Conservation (phyloP, 306 rosid genomes). For the Adenanthera pavonina region DNA sequence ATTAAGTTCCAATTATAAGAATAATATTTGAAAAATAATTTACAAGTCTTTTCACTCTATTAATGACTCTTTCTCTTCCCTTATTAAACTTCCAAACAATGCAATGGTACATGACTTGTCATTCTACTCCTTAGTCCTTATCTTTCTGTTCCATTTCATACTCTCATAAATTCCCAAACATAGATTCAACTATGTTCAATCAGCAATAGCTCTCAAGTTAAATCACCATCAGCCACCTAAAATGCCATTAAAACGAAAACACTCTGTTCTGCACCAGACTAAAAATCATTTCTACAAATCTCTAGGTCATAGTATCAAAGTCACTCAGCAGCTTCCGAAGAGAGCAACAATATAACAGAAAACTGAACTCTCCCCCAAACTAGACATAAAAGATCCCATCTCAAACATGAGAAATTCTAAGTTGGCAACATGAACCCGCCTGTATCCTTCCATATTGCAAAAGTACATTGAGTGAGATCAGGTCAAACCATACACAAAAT, state of each 20-base stretch:
- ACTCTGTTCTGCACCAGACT: background rate
- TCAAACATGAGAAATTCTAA: slow-evolving; percentile 2
- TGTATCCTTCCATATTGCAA: background rate
- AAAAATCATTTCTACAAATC: slow-evolving; percentile 11
- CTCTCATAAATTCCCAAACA: background rate
- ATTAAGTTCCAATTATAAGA: no score
- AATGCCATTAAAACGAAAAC: slow-evolving; percentile 13
- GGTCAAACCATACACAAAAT: slow-evolving; percentile 1
- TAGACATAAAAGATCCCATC: background rate
- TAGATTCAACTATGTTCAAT: slow-evolving; percentile 6
- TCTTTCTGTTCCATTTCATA: background rate
- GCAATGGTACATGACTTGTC: background rate
- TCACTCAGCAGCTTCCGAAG: background rate
- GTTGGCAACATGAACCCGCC: slow-evolving; percentile 8
- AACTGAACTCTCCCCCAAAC: slow-evolving; percentile 2
- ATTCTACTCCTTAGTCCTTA: background rate
- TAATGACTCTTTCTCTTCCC: background rate
- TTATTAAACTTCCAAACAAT: background rate
- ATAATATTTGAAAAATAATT: no score
- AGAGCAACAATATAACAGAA: background rate
- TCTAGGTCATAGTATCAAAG: background rate
- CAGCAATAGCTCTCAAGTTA: slow-evolving; percentile 7
- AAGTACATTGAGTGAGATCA: slow-evolving; percentile 1
- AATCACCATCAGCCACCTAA: slow-evolving; percentile 16
- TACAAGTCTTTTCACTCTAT: no score